These are phyloP conservation scores for Trichocladium uniseriatum DNA, from an alignment of 495 filamentous ascomycete species.

Conservation along the genomic window DNA sequence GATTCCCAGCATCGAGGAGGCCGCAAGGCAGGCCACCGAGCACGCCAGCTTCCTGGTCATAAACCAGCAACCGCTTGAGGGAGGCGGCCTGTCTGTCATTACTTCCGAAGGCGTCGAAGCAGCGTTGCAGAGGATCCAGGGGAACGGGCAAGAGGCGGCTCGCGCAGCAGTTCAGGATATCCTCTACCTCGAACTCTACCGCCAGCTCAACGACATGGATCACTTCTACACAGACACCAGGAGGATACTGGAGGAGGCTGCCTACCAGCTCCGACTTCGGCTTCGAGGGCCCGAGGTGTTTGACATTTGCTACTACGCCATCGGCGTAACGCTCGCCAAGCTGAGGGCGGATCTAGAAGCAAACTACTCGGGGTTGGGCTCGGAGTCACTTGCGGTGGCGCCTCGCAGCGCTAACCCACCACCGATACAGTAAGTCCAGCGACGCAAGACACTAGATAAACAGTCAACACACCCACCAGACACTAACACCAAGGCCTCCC, in stretches of 20 bases:
- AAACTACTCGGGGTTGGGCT: too few species aligned
- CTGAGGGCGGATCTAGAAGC: background rate
- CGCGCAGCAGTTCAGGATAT: conserved; percentile 10
- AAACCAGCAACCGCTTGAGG: too few species aligned
- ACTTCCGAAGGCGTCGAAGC: background rate
- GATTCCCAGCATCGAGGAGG: background rate
- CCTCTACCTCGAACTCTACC: conserved; percentile 2
- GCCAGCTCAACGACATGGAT: background rate
- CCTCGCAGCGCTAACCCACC: background rate
- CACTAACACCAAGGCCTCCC: background rate
- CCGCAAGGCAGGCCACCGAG: conserved; percentile 6
- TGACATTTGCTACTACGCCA: conserved; percentile 8
- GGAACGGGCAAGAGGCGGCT: background rate
- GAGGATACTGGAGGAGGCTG: conserved; percentile 11
- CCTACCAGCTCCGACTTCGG: conserved; percentile 14
- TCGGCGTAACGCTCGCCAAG: background rate
- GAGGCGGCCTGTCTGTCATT: background rate
- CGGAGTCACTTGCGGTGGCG: too few species aligned
- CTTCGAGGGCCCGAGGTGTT: conserved; percentile 7
- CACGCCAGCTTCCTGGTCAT: background rate
- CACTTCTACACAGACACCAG: background rate
- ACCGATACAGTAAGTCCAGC: background rate
- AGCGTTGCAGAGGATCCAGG: background rate
- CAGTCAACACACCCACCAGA: background rate
- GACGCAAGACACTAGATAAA: too few species aligned